Evolutionary conservation across 192 early-diverging fungal genomes (phyloP).

Genomic region (Rhizophagus prolifer): DNA sequence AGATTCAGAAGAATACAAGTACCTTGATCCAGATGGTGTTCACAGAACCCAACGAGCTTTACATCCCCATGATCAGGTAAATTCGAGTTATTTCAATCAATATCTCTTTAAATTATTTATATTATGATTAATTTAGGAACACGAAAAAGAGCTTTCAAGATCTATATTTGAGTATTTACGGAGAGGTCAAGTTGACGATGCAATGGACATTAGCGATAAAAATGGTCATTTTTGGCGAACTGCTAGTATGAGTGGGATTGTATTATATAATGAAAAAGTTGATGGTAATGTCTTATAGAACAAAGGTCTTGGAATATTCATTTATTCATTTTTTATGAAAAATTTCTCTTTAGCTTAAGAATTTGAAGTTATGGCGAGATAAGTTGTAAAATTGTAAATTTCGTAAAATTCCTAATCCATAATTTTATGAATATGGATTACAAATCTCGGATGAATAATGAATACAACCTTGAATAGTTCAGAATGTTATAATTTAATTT

Average conservation of each 20-base stretch:
- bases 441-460: not conserved
- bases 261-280: conserved; percentile 53
- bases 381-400: not conserved
- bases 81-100: not conserved
- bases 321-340: not conserved
- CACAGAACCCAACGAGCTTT: not conserved
- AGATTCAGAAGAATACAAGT: not conserved
- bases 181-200: conserved; percentile 63
- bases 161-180: conserved; percentile 79
- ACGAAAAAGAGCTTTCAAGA: conserved; percentile 55
- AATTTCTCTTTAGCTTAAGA: not conserved
- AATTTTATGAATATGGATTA: not conserved
- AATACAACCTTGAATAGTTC: not conserved
- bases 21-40: conserved; percentile 17
- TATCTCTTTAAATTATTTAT: not conserved
- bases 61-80: not conserved
- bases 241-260: conserved; percentile 69
- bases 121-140: not conserved
- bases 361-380: not conserved
- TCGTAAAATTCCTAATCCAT: not conserved
- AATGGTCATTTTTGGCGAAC: conserved; percentile 80
- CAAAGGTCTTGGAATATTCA: not conserved
- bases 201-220: conserved; percentile 69
- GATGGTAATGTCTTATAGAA: not conserved
- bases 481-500: not conserved